A percentile compares a stretch with the other conserved stretches of the same genome.
phyloP scores from a whole-genome alignment of 2,329 filamentous ascomycete genomes.

The Penicillium sp. region DNA sequence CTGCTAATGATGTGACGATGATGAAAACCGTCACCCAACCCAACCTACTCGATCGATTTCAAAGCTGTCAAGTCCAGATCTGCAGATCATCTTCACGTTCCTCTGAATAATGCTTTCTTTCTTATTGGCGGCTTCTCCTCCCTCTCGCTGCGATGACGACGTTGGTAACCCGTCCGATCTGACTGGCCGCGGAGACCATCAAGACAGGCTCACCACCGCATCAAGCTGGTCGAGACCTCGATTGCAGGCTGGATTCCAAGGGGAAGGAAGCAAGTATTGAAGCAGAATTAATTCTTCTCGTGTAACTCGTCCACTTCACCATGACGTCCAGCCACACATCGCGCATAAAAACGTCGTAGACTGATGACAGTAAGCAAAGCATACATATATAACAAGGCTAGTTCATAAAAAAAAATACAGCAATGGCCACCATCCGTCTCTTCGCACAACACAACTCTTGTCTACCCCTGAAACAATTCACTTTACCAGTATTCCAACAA shows the following conservation, averaged over 20 bases:
- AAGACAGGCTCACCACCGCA: not conserved
- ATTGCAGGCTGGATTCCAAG: no score
- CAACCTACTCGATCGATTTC: conserved; percentile 6
- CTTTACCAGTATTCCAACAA: not conserved
- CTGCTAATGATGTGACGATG: conserved; percentile 5
- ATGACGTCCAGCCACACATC: not conserved
- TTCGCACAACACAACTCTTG: not conserved
- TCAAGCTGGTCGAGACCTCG: not conserved
- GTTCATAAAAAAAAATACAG: not conserved
- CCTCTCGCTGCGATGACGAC: not conserved
- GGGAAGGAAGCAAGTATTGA: not conserved
- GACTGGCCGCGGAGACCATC: not conserved
- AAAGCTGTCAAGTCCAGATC: conserved; percentile 6
- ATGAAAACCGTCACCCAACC: not conserved
- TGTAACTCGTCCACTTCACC: not conserved
- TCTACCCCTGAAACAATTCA: not conserved
- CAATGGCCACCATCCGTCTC: not conserved
- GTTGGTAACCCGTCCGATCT: not conserved
- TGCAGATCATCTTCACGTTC: not conserved
- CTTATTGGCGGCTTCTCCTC: not conserved
- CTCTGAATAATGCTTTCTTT: not conserved
- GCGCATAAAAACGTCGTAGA: not conserved
- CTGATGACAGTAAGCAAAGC: not conserved
- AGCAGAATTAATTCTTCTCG: no score
- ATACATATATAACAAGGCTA: not conserved